phyloP scores from a whole-genome alignment of 345 rosid genomes.

The Eucalyptus sp. region DNA sequence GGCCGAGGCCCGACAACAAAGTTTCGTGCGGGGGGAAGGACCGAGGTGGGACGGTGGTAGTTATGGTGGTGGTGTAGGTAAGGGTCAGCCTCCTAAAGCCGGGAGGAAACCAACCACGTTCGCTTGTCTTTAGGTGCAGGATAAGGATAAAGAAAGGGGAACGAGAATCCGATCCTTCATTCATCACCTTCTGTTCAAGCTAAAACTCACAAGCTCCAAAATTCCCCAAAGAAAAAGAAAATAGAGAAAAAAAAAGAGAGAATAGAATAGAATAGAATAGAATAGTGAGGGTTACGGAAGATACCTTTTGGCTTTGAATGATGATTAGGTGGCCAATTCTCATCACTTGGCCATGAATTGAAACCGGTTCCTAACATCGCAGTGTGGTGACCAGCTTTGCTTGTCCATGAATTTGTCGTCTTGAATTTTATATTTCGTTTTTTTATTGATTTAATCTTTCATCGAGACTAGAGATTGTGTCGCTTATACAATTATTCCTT shows the following conservation, averaged over 20 bases:
- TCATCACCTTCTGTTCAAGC: background rate
- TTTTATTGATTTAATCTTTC: background rate
- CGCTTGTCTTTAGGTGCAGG: background rate
- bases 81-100: background rate
- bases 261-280: background rate
- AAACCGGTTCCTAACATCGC: background rate
- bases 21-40: background rate
- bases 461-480: background rate
- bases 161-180: background rate
- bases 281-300: background rate
- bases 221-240: background rate
- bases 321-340: background rate
- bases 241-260: fast-evolving
- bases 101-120: background rate
- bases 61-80: background rate
- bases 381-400: background rate
- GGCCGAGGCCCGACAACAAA: background rate
- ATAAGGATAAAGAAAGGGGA: background rate
- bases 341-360: background rate
- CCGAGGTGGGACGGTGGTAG: background rate
- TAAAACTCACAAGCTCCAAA: background rate
- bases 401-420: background rate
- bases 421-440: background rate
- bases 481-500: background rate
- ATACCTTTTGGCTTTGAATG: background rate